Evolutionary conservation across 148 eudicot species (phyloP), one percentile per base, ranked within the genome.

Genomic region (Vaccinium myrtillus): DNA sequence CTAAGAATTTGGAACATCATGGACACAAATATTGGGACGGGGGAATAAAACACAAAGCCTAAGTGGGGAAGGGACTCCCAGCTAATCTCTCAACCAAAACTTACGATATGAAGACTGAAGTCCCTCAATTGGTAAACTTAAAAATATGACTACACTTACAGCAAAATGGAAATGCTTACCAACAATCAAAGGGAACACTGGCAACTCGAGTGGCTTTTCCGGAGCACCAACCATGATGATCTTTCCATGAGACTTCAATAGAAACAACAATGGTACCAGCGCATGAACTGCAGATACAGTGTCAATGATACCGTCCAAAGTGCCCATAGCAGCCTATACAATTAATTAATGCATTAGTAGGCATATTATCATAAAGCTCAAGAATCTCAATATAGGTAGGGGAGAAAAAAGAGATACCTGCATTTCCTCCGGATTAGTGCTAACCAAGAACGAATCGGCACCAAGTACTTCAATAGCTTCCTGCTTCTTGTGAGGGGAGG

Each of bases 381-480:
- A 51, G 19, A 51, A 23, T 25, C 19, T 78, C 39, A 0, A 53
- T 25, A 23, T 25, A 78, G 11, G 9, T 78, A 53, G 46, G 32
- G 36, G 48, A 7, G 25, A 4, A 48, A 81, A 2, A 16, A 61
- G 25, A 23, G 25, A 23, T 56, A 85, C 89, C 87, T 85, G 71
- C 83, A 88, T 74, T 70, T 88, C 84, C 0, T 85, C 73, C 0
- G 83, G 43, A 50, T 88, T 85, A 50, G 43, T 21, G 82, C 87
- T 88, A 39, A 88, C 86, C 21, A 88, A 10, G 46, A 88, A 85
- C 4, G 82, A 58, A 46, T 85, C 86, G 21, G 87, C 89, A 8
- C 87, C 87, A 18, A 88, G 84, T 8, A 14, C 54, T 48, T 43
- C 65, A 21, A 88, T 36, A 32, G 87, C 89, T 75, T 88, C 89